Evolutionary conservation across 805 yeast genomes (phyloP), one percentile per base, ranked within the genome.

Genomic region (Candida odintsovae): DNA sequence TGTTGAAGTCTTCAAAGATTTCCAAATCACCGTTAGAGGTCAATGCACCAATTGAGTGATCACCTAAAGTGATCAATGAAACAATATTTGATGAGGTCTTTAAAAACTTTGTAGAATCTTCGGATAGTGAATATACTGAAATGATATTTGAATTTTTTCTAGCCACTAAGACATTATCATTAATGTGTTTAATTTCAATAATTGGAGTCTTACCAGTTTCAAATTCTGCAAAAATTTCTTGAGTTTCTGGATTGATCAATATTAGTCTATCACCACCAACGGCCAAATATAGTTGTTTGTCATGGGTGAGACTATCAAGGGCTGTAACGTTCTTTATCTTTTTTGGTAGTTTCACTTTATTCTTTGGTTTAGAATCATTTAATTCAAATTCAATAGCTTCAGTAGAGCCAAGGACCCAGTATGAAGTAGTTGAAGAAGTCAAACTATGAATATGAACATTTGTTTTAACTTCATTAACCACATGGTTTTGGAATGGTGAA

Each of bases 401-500:
- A 20, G 25, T 19, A 3, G 23, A 19, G 9, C 25, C 39, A 36
- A 20, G 23, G 19, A 36, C 25, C 39, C 39, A 36, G 13, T 36
- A 36, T 36, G 39, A 36, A 6, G 18, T 7, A 11, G 9, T 36
- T 11, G 23, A 11, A 18, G 23, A 12, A 19, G 39, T n/a, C 10
- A 36, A 19, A 13, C 16, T 36, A 5, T 20, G 25, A 20, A 20
- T 20, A 3, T 19, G 22, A 20, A 36, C 39, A 19, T 57, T 66
- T 3, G 48, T 42, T 0, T 70, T 53, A 25, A 72, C 68, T 49
- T 71, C 69, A 47, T 62, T 63, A 18, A 68, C 58, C 16, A 68
- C 54, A 21, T 64, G 71, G 47, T 69, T 71, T 21, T 66, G 63
- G 33, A 59, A 54, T 3, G 82, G 80, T 2, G 78, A 70, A 44